phyloP scores from a whole-genome alignment of 768 basidiomycete genomes.

The Xerocomus potaroensis region DNA sequence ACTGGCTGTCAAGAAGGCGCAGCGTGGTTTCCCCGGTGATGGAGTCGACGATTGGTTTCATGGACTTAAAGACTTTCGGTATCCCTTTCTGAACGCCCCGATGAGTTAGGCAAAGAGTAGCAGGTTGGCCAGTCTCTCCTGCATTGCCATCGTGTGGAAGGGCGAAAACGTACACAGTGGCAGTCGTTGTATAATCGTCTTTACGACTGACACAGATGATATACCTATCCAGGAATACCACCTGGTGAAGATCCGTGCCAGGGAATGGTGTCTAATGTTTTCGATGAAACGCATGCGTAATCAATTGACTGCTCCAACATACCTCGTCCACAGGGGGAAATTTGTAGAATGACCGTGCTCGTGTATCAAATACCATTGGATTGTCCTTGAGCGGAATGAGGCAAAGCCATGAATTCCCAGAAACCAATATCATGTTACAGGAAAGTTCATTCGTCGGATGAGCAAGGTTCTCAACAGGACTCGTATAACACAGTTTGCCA shows the following conservation, averaged over 20 bases:
- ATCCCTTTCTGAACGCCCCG: no score
- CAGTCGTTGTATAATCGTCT: no score
- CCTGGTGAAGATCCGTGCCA: not conserved
- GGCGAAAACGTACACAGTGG: no score
- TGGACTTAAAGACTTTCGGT: no score
- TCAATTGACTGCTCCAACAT: conserved; percentile 11
- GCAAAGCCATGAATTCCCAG: not conserved
- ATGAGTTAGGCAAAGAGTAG: no score
- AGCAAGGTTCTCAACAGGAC: not conserved
- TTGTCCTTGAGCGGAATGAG: not conserved
- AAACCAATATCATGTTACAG: rapidly evolving
- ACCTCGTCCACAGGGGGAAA: not conserved
- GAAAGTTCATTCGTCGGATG: no score
- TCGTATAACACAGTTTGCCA: not conserved
- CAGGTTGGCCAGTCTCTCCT: no score
- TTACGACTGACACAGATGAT: no score
- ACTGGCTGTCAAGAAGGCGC: no score
- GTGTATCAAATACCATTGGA: not conserved
- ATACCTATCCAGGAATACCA: no score
- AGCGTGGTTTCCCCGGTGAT: not conserved
- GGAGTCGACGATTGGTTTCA: not conserved
- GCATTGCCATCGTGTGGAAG: no score
- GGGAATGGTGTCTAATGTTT: not conserved
- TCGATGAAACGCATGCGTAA: not conserved
- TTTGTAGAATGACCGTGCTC: not conserved